Conservation (phyloP, 352 stramenopile species). For the Pythium apleroticum region DNA sequence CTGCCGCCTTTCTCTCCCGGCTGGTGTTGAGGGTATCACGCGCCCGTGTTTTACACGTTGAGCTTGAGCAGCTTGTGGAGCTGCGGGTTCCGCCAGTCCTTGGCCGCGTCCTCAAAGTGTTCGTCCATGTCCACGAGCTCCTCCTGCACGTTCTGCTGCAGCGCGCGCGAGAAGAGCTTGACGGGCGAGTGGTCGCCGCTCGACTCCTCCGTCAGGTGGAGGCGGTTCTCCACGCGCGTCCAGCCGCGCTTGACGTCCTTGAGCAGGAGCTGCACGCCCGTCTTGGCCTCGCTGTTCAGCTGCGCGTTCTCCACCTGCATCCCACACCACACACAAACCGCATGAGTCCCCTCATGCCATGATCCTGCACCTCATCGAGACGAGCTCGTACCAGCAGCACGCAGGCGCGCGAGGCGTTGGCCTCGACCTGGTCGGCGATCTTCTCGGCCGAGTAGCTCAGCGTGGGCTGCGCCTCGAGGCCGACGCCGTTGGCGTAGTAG, state of each 20-base stretch:
- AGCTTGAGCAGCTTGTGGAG: constrained; percentile 69
- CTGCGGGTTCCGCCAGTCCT: constrained; percentile 80
- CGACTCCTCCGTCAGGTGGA: constrained; percentile 44
- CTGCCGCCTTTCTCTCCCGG: background rate
- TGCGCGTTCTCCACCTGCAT: constrained; percentile 50
- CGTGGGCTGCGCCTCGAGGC: constrained; percentile 32
- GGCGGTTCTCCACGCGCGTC: constrained; percentile 63
- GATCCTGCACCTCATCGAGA: background rate
- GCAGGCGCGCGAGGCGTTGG: constrained; percentile 66
- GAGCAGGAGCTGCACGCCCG: constrained; percentile 60
- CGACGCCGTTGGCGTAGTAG: constrained; percentile 49
- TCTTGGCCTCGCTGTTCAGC: constrained; percentile 53
- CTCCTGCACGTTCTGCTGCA: constrained; percentile 47
- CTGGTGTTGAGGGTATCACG: background rate
- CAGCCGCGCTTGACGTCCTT: constrained; percentile 84
- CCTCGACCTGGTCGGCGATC: constrained; percentile 65
- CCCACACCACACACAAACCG: background rate
- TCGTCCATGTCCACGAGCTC: constrained; percentile 76
- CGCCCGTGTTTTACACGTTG: constrained; percentile 52
- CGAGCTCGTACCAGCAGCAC: constrained; percentile 42
- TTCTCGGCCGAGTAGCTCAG: constrained; percentile 63
- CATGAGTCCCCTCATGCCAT: background rate
- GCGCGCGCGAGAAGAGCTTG: constrained; percentile 45
- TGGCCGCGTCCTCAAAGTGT: constrained; percentile 65
- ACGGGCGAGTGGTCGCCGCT: constrained; percentile 33